These are phyloP conservation scores for Gracilaria caudata DNA, from an alignment of 23 red algal genomes.

Conservation along the genomic window DNA sequence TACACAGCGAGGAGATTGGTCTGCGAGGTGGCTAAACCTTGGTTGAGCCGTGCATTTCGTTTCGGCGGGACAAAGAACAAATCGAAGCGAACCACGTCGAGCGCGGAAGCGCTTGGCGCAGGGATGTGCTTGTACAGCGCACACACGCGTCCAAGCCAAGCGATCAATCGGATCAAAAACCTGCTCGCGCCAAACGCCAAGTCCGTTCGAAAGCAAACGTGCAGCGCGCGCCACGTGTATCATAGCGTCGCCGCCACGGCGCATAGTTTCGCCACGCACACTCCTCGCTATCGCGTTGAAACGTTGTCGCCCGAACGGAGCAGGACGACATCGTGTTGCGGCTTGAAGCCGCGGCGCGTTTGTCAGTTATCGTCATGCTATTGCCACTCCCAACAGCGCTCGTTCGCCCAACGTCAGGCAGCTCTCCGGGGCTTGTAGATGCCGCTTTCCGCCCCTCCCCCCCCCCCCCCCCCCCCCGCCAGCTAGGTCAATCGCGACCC, in stretches of 20 bases:
- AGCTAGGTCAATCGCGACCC: background rate
- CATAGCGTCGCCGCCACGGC: no score
- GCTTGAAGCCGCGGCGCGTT: background rate
- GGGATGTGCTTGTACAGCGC: background rate
- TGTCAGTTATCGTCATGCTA: background rate
- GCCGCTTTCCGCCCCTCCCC: background rate
- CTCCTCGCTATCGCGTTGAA: no score
- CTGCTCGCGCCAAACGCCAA: background rate
- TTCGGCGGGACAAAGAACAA: no score
- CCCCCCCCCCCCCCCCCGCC: background rate
- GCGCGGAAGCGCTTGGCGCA: background rate
- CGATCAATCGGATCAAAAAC: background rate
- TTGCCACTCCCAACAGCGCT: background rate
- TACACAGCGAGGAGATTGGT: no score
- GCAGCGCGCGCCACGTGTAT: no score
- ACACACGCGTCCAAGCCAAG: background rate
- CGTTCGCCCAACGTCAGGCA: background rate
- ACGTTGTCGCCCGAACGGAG: no score
- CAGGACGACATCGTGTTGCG: no score
- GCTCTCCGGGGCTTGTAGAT: background rate
- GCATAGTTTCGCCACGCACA: no score
- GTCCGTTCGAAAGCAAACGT: no score
- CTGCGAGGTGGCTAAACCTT: no score
- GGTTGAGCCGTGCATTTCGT: no score
- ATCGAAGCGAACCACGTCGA: no score